Base-by-base conservation (phyloP, 1,284 basidiomycete genomes). In the Ceratobasidium sp. region DNA sequence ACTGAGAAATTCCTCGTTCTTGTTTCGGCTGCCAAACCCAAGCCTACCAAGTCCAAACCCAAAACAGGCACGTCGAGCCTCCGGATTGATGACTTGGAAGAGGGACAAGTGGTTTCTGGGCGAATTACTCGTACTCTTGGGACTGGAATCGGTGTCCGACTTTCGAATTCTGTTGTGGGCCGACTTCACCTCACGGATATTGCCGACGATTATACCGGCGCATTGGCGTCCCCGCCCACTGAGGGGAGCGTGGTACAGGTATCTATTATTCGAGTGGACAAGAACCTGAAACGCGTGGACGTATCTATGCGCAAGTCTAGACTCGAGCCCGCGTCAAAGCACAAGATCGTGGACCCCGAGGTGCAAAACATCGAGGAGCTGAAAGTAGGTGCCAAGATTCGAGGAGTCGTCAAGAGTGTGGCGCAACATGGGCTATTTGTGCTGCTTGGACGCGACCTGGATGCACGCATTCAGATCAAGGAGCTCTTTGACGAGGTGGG, bases 371-470 rank as follows among this genome's bases (percentile, higher is more conserved):
- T 93, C 12, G 79, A 80, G 1, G 87, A 92, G 60, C 79, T 98
- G 43, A 85, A 89, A 75, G 83, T 85, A 35, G 95, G 94, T 3
- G 82, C 90, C 70, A 85, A 82, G 27, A 80, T 96, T 35, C 85
- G 94, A 62, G 96, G 96, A 12, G 93, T 97, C 76, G 86, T 98
- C 76, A 96, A 94, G 80, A 91, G 87, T 73, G 83, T 98, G 50
- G 85, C 88, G 22, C 90, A 94, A 57, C 87, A 91, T 75, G 96
- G 96, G 15, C 77, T 99, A n/a, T 98, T 97, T 75, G 93, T 99
- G 3, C 87, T 87, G 43, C 79, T 99, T 25, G 94, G 93, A 17
- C 86, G 90, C 56, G 85, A 85, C 55, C 81, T 97, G 35, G 93
- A 94, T 75, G 96, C 92, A 64, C 88, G 96, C 25, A 90, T 98